A percentile compares a stretch with the other conserved stretches of the same genome.
Conservation (phyloP, 148 eudicot species). For the Bassia scoparia region DNA sequence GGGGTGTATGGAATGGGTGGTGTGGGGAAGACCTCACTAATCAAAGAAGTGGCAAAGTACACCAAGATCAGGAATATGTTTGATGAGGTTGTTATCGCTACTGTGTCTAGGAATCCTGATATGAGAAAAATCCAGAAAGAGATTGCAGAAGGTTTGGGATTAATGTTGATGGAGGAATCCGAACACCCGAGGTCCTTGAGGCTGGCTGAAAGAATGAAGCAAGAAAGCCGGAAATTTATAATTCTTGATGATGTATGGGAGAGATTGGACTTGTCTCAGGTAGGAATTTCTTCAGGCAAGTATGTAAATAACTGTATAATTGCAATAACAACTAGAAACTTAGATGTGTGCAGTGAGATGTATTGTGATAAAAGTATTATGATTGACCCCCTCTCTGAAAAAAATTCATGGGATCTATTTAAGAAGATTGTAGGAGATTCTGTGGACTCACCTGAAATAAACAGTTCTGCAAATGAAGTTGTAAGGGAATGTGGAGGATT, state of each 20-base stretch:
- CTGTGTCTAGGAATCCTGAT: conserved; percentile 33
- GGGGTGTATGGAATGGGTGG: conserved; percentile 58
- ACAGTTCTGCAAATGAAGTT: conserved; percentile 28
- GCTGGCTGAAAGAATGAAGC: conserved; percentile 30
- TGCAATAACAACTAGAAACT: conserved; percentile 32
- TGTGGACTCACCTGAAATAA: conserved; percentile 28
- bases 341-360: conserved; percentile 35
- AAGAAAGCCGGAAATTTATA: conserved; percentile 28
- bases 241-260: conserved; percentile 56
- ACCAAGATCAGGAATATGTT: conserved; percentile 33
- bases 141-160: conserved; percentile 34
- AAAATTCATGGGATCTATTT: conserved; percentile 48
- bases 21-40: conserved; percentile 48
- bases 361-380: conserved; percentile 20
- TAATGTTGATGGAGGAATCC: conserved; percentile 27
- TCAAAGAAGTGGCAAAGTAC: conserved; percentile 27
- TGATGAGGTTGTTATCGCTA: conserved; percentile 46
- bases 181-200: conserved; percentile 25
- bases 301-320: conserved; percentile 33
- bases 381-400: conserved; percentile 29
- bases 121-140: conserved; percentile 36
- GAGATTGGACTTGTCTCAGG: conserved; percentile 30
- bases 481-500: conserved; percentile 46
- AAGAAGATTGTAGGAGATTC: conserved; percentile 29
- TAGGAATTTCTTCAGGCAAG: conserved; percentile 35